Conservation (phyloP, 495 filamentous ascomycete genomes). For the Aspergillus wentii region DNA sequence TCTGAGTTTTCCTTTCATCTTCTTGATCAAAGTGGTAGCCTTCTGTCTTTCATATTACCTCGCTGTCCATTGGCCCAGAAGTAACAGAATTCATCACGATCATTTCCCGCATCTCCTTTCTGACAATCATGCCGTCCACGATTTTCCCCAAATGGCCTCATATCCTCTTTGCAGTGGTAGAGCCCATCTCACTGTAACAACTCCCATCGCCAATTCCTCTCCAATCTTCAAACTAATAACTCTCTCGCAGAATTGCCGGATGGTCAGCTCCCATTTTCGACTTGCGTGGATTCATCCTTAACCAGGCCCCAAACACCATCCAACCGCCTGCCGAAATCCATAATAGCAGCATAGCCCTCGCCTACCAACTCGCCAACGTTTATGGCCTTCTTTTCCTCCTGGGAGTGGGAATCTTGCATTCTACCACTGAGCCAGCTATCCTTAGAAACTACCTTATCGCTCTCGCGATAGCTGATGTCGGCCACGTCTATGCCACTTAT, state of each 20-base stretch:
- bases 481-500: slow-evolving; percentile 61
- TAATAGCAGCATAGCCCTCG: slow-evolving; percentile 43
- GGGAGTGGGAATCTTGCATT: slow-evolving; percentile 54
- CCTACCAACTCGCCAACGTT: slow-evolving; percentile 62
- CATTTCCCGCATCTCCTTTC: not conserved
- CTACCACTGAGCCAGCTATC: slow-evolving; percentile 58
- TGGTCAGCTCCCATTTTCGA: slow-evolving; percentile 48
- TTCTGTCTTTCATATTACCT: no score
- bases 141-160: slow-evolving; percentile 40
- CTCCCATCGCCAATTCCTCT: not conserved
- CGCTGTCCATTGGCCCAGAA: no score
- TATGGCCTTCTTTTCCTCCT: slow-evolving; percentile 63
- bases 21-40: no score
- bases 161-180: slow-evolving; percentile 48
- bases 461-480: slow-evolving; percentile 61
- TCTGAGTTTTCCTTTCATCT: no score
- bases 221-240: slow-evolving; percentile 7
- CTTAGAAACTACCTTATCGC: slow-evolving; percentile 64
- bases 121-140: slow-evolving; percentile 25
- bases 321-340: slow-evolving; percentile 21
- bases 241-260: slow-evolving; percentile 53
- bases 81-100: not conserved
- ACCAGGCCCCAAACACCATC: slow-evolving; percentile 47
- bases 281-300: slow-evolving; percentile 53
- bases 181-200: slow-evolving; percentile 63